These are phyloP conservation scores for Herpotrichia juniperi DNA, from an alignment of 2,329 filamentous ascomycete species.

Conservation along the genomic window DNA sequence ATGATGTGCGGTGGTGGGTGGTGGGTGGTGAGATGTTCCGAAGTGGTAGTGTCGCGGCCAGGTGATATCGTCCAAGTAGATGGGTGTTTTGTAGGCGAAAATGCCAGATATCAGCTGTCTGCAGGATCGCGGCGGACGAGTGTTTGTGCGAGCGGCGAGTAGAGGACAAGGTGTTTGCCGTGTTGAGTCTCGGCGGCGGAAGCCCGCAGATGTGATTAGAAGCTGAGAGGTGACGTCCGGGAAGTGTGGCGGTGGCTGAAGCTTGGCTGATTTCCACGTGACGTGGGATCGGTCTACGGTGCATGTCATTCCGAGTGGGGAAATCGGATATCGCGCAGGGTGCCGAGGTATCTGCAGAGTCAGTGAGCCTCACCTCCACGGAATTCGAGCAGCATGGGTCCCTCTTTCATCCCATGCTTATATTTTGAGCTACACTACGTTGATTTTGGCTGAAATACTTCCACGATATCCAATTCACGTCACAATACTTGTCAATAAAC, in stretches of 20 bases:
- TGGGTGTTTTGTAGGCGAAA: not conserved
- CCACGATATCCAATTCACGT: not conserved
- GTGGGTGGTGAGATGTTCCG: no score
- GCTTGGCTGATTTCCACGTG: not conserved
- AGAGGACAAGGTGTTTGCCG: slow-evolving; percentile 11
- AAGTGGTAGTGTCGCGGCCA: slow-evolving; percentile 15
- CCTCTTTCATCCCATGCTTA: not conserved
- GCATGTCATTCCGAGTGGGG: not conserved
- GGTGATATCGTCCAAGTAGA: slow-evolving; percentile 3
- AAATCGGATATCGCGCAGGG: not conserved
- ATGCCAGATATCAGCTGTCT: not conserved
- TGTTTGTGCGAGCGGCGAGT: not conserved
- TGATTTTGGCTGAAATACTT: not conserved
- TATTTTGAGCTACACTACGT: not conserved
- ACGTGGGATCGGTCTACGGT: not conserved
- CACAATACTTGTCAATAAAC: not conserved
- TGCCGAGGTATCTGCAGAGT: slow-evolving; percentile 20
- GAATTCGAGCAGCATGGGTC: not conserved
- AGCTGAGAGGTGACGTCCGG: slow-evolving; percentile 1
- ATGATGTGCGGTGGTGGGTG: slow-evolving; percentile 49
- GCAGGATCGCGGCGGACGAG: slow-evolving; percentile 3
- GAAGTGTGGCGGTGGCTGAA: slow-evolving; percentile 1
- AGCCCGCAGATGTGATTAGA: slow-evolving; percentile 27
- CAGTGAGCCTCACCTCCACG: not conserved
- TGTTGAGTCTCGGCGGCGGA: slow-evolving; percentile 22